Evolutionary conservation across 192 early-diverging fungal genomes (phyloP), one percentile per base, ranked within the genome.

Genomic region (Paraglomus brasilianum): DNA sequence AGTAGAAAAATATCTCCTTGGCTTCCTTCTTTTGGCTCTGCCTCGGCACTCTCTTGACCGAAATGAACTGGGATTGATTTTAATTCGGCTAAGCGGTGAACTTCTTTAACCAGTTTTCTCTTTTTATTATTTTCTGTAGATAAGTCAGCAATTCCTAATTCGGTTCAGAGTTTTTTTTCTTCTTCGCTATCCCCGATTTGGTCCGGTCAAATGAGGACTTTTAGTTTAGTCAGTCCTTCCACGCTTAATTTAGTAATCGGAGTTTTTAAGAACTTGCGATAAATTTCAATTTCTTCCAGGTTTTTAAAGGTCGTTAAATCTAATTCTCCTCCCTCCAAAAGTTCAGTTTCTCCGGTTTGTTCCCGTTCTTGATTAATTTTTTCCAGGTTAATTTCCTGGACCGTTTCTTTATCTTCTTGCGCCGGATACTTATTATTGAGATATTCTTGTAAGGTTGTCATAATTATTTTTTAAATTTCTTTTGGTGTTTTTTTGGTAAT

Each of bases 131-230:
- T n/a, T 43, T n/a, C n/a, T n/a, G n/a, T n/a, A n/a, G n/a, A n/a
- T n/a, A n/a, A n/a, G n/a, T 60, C 39, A 60, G 14, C 21, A 60
- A 60, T 60, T 41, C 58, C 58, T 60, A 60, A 60, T 5, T 60
- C 58, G 13, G 21, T 4, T 1, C 15, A 60, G 15, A 60, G 58
- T 60, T 60, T 60, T 60, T 60, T 60, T 3, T 36, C 39, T 60
- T 60, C 58, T 60, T 39, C 58, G 21, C 8, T 53, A 19, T 53
- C 52, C 22, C 22, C 52, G n/a, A 19, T 53, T 8, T 14, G 6
- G 14, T 53, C 52, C 19, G 52, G 52, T 53, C 9, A 53, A 53
- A 53, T 21, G 7, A 53, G n/a, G 14, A 19, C 52, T 21, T 53
- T 53, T 53, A 53, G 22, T 19, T 53, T 53, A 53, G 52, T 53